phyloP scores from a whole-genome alignment of 257 asterid genomes.

The Gentiana macrophylla region DNA sequence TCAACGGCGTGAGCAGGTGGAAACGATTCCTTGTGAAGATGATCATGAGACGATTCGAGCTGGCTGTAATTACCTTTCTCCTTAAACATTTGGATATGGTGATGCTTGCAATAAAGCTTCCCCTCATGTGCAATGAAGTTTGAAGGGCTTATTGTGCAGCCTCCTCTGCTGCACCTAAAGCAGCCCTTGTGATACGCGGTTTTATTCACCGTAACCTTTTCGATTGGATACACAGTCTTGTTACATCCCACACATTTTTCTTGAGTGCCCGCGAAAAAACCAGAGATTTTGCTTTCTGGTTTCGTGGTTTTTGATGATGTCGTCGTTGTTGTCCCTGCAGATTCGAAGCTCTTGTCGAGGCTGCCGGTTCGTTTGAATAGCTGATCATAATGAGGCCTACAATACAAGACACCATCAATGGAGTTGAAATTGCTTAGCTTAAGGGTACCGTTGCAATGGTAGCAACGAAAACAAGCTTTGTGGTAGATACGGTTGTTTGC shows the following conservation, averaged over 20 bases:
- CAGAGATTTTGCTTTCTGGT: slow-evolving; percentile 61
- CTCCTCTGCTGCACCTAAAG: slow-evolving; percentile 72
- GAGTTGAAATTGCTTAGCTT: slow-evolving; percentile 75
- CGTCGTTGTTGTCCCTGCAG: slow-evolving; percentile 23
- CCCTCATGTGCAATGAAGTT: slow-evolving; percentile 70
- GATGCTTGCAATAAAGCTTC: slow-evolving; percentile 68
- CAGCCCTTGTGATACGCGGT: slow-evolving; percentile 60
- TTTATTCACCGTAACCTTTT: slow-evolving; percentile 61
- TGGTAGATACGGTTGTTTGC: slow-evolving; percentile 56
- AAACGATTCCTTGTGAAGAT: slow-evolving; percentile 14
- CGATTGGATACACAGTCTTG: slow-evolving; percentile 63
- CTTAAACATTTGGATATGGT: slow-evolving; percentile 60
- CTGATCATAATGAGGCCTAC: slow-evolving; percentile 66
- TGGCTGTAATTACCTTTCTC: slow-evolving; percentile 60
- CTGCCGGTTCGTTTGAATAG: slow-evolving; percentile 79
- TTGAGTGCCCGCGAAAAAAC: slow-evolving; percentile 49
- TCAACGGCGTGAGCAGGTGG: slow-evolving; percentile 18
- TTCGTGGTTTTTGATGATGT: slow-evolving; percentile 29
- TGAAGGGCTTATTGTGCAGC: slow-evolving; percentile 70
- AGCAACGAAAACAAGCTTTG: slow-evolving; percentile 75
- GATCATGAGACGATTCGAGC: slow-evolving; percentile 25
- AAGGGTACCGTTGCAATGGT: slow-evolving; percentile 70
- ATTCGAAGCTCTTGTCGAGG: slow-evolving; percentile 61
- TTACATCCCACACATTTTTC: slow-evolving; percentile 61
- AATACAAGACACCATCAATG: slow-evolving; percentile 70